Conservation (phyloP, 2,329 filamentous ascomycete genomes). For the Hypomyces rosellus region DNA sequence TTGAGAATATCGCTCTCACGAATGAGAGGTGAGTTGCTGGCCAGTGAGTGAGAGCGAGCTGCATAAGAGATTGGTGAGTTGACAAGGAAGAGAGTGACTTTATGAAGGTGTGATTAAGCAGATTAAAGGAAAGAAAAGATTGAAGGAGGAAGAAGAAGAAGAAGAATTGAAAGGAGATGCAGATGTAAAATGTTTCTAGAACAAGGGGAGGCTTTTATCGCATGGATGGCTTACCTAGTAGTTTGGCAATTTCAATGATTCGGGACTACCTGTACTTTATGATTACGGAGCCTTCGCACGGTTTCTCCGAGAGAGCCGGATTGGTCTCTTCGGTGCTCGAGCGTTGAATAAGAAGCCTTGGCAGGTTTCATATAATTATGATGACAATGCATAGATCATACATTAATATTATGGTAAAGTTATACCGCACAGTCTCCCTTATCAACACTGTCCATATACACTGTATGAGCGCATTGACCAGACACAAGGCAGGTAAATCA, state of each 20-base stretch:
- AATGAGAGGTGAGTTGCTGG: neutral
- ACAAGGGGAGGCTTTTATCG: constrained; percentile 9
- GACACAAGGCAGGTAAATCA: neutral
- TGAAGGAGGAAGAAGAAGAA: neutral
- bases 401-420: no score
- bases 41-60: neutral
- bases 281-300: constrained; percentile 9
- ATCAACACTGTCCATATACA: neutral
- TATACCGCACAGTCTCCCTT: no score
- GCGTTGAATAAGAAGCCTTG: no score
- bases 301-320: constrained; percentile 12
- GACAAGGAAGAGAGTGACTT: neutral
- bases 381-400: no score
- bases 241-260: constrained; percentile 1
- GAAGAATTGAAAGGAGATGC: neutral
- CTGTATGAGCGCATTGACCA: neutral
- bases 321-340: neutral
- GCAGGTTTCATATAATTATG: no score
- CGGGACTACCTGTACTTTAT: neutral
- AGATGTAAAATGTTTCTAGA: neutral
- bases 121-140: neutral
- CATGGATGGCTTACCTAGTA: neutral
- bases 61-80: neutral
- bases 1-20: neutral
- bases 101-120: neutral